A percentile compares a stretch with the other conserved stretches of the same genome.
Evolutionary conservation across 345 rosid species (phyloP).

Genomic region (Eucalyptus erythrocorys): DNA sequence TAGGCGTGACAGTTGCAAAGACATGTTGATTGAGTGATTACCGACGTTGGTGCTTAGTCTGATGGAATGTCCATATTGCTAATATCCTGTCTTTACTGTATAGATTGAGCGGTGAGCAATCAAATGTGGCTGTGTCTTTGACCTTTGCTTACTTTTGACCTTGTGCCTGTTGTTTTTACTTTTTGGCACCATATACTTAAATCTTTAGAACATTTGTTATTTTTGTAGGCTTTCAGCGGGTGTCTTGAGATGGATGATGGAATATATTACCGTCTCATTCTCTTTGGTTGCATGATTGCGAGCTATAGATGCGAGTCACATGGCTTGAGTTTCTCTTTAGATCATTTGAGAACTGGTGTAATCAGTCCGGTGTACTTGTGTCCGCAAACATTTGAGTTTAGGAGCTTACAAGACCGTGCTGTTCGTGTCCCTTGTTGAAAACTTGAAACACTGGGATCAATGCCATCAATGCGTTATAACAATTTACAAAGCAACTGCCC

Average conservation of each 20-base stretch:
- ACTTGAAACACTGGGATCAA: background rate
- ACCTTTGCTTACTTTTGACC: background rate
- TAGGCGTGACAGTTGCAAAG: background rate
- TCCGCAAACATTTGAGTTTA: background rate
- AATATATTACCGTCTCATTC: background rate
- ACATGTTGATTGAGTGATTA: background rate
- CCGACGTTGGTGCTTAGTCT: background rate
- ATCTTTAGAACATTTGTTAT: background rate
- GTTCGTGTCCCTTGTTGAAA: background rate
- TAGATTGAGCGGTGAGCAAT: background rate
- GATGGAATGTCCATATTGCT: background rate
- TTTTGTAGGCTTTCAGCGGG: background rate
- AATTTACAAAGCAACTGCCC: background rate
- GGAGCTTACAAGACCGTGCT: background rate
- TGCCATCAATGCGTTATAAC: background rate
- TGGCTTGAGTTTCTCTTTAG: background rate
- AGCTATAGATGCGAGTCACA: background rate
- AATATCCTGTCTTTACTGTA: background rate
- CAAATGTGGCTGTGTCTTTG: background rate
- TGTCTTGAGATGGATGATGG: background rate
- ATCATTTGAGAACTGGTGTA: background rate
- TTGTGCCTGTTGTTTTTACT: background rate
- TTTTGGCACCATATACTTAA: background rate
- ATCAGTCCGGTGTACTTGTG: background rate
- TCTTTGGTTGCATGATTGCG: background rate